Evolutionary conservation across 2,329 filamentous ascomycete species (phyloP), one percentile per base, ranked within the genome.

Genomic region (Aspergillus persii): DNA sequence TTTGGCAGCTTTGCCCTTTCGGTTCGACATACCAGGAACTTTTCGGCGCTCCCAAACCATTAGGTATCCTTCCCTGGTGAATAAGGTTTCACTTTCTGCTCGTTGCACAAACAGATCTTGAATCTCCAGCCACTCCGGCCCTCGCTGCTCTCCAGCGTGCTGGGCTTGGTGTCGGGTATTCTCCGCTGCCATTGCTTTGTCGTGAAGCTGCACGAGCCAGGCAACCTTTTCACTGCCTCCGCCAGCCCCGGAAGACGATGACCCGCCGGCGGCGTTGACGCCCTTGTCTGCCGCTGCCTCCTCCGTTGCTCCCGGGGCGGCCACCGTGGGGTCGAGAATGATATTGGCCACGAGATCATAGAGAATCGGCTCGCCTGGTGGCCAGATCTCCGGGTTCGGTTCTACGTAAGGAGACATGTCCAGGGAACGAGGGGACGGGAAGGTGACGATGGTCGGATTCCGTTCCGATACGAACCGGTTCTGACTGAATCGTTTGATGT

Each of bases 341-440:
- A 99, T 90, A 76, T 99, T 99, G 57, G 94, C 93, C 5, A 97
- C 92, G 15, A 99, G 85, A 74, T 99, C 95, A 76, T 99, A 99
- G 81, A 90, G 88, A 66, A 98, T 91, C 1, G 94, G 92, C 73
- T 96, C 92, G 2, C 89, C 86, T 0, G 86, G 85, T 0, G 88
- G 84, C 74, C 89, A 86, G 41, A 89, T 73, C 4, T 82, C 77
- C 0, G 91, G 90, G 69, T 93, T 91, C 0, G 94, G 93, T 77
- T 98, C 92, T 11, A 96, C 92, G 69, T 95, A 98, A 0, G 93
- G 92, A 4, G 88, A 84, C 81, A 97, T 88, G 74, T 99, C 92
- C 8, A 99, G 86, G 47, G 89, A 86, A 71, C 89, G 84, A 4
- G 91, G 85, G 6, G 91, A 89, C 64, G 94, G 91, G 76, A 98